Base-by-base conservation (phyloP, 169 alveolate genomes). In the Plasmodium sp. region DNA sequence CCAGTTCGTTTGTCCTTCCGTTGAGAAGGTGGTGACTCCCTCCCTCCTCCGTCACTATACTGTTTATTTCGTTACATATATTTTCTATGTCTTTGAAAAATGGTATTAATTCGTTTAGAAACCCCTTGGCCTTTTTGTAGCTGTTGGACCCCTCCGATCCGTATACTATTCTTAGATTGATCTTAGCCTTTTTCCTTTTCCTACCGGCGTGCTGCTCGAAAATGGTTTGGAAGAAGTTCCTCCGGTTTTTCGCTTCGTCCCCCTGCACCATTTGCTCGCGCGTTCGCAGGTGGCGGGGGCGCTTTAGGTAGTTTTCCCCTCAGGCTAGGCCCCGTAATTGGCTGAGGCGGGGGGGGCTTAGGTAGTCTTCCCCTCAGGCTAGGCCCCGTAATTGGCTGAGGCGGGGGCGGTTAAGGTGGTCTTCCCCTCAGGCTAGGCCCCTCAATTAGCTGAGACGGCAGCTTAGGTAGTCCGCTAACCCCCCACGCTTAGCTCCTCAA, bases 21-120 rank as follows among this genome's bases (percentile, higher is more conserved):
- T 56, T 33, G 27, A 9, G 22, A 3, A 34, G 56, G 45, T 77
- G 12, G 45, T 75, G 81, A 5, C 62, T 43, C 27, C 62, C 31
- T 14, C 83, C 73, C 10, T 48, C 83, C 36, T 80, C 33, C 18
- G 84, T 41, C 48, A 67, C n/a, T 67, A 74, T 56, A 62, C 41
- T 74, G 16, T 67, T 90, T 43, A 90, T 51, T 16, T 62, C 83
- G 4, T 90, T 90, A 58, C 31, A 90, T 62, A 80, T 31, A 41
- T 27, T 80, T n/a, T 39, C 39, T 39, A 90, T 81, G 48, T 90
- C 58, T 7, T 39, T 34, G 51, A 90, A 90, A 79, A 62, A 90
- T n/a, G 39, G 43, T 80, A 90, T 80, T 62, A 90, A 80, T 62
- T 90, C 94, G 33, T 79, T 90, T 62, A 90, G 72, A 54, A 90